A percentile compares a stretch with the other conserved stretches of the same genome.
Conservation (phyloP, 2,329 filamentous ascomycete genomes). For the Dactylellina parvicollis region DNA sequence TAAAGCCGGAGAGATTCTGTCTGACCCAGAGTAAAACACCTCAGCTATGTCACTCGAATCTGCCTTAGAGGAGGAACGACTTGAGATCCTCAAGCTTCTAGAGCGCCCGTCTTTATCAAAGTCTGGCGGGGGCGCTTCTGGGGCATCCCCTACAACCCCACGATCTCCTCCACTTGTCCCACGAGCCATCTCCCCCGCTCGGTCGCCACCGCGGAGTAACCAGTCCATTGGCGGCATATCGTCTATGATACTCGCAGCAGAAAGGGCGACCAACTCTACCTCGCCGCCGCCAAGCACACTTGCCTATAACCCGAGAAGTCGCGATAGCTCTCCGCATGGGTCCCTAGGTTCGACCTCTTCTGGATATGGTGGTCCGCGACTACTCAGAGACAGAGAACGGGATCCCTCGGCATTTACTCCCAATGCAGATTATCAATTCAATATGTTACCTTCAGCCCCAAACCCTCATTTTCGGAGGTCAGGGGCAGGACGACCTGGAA, state of each 20-base stretch:
- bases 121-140: conserved; percentile 51
- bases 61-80: conserved; percentile 78
- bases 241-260: conserved; percentile 60
- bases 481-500: conserved; percentile 21
- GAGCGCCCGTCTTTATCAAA: conserved; percentile 64
- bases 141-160: conserved; percentile 55
- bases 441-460: conserved; percentile 66
- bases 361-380: conserved; percentile 64
- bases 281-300: conserved; percentile 35
- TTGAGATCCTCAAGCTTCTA: conserved; percentile 75
- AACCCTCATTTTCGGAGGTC: conserved; percentile 26
- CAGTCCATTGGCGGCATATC: conserved; percentile 66
- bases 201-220: conserved; percentile 57
- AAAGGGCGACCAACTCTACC: conserved; percentile 55
- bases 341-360: conserved; percentile 65
- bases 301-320: conserved; percentile 41
- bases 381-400: conserved; percentile 62
- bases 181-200: conserved; percentile 60
- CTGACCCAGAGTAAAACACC: neutral
- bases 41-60: conserved; percentile 78
- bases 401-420: conserved; percentile 56
- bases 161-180: conserved; percentile 60
- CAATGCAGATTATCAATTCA: conserved; percentile 70
- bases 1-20: neutral
- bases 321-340: conserved; percentile 64